Evolutionary conservation across 805 yeast genomes (phyloP).

Genomic region (Candida ponderosae): DNA sequence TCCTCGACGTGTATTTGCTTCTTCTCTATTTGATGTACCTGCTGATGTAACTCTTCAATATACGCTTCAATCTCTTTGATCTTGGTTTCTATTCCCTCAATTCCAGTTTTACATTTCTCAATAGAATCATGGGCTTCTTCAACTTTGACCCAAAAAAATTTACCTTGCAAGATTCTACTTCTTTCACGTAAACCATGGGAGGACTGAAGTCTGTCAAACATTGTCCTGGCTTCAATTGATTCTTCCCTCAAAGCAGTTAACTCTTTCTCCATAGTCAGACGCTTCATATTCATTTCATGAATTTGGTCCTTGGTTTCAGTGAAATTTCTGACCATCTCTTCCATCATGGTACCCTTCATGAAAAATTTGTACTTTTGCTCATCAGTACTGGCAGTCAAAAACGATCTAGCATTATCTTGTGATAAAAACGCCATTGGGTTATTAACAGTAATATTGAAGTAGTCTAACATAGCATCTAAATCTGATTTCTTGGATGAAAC

Average conservation of each 20-base stretch:
- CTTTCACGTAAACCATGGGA: conserved; percentile 32
- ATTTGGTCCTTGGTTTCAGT: conserved; percentile 29
- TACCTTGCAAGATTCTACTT: conserved; percentile 36
- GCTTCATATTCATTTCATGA: conserved; percentile 28
- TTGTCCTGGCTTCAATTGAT: conserved; percentile 33
- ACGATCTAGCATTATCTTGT: conserved; percentile 90
- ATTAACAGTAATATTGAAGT: conserved; percentile 70
- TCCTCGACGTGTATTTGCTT: conserved; percentile 10
- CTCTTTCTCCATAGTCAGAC: conserved; percentile 30
- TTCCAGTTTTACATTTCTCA: conserved; percentile 3
- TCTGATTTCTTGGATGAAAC: conserved; percentile 57
- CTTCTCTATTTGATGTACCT: conserved; percentile 9
- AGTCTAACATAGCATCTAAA: conserved; percentile 59
- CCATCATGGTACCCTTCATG: conserved; percentile 72
- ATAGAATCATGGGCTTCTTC: conserved; percentile 9
- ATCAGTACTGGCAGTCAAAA: conserved; percentile 70
- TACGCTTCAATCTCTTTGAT: conserved; percentile 1
- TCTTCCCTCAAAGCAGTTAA: conserved; percentile 31
- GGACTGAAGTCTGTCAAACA: conserved; percentile 30
- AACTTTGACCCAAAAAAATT: conserved; percentile 39
- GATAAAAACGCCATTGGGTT: conserved; percentile 90
- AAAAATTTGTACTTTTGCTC: conserved; percentile 66
- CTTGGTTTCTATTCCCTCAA: conserved; percentile 3
- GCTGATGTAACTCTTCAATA: conserved; percentile 3
- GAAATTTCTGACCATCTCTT: conserved; percentile 54